Evolutionary conservation across 2,329 filamentous ascomycete species (phyloP), one percentile per base, ranked within the genome.

Genomic region (Phaeoacremonium minimum): DNA sequence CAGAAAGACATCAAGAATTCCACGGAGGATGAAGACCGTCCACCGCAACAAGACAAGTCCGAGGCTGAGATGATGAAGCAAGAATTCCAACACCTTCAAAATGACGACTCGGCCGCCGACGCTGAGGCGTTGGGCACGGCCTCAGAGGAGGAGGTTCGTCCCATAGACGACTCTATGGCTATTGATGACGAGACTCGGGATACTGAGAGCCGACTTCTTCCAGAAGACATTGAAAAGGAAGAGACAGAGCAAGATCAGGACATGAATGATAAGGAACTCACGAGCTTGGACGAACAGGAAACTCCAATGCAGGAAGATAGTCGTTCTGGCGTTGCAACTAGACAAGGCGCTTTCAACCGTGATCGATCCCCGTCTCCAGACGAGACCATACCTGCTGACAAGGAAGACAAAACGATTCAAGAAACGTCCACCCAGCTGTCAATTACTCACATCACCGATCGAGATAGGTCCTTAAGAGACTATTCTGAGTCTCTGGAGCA

Each of bases 11-110:
- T 98, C 49, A 68, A 76, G 55, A 74, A 84, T 40, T 64, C 75
- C 3, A 67, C 78, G 36, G 64, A 76, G 33, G 64, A 73, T 26
- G 64, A 80, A 15, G 71, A 78, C 32, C 66, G 73, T 11, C 61
- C 72, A 15, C 69, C 75, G 19, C 62, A 77, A 46, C 60, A 72
- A 29, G 57, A 67, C 30, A 61, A 64, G 46, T 66, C 56, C 48
- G 78, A 86, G 41, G 70, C 80, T n/a, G 82, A 93, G 43, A 84
- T 87, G 71, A 72, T 77, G 8, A 74, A 83, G 53, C 78, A 77
- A n/a, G 89, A 96, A 54, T 96, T 96, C 54, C 89, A 97, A 64
- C 93, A 99, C 61, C 69, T 97, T 4, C 83, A 85, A 42, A 81
- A 96, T 46, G 87, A 96, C 42, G 77, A 93, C 18, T 77, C 82